phyloP scores from a whole-genome alignment of 2,329 filamentous ascomycete genomes.

The Xylariaceae sp. region DNA sequence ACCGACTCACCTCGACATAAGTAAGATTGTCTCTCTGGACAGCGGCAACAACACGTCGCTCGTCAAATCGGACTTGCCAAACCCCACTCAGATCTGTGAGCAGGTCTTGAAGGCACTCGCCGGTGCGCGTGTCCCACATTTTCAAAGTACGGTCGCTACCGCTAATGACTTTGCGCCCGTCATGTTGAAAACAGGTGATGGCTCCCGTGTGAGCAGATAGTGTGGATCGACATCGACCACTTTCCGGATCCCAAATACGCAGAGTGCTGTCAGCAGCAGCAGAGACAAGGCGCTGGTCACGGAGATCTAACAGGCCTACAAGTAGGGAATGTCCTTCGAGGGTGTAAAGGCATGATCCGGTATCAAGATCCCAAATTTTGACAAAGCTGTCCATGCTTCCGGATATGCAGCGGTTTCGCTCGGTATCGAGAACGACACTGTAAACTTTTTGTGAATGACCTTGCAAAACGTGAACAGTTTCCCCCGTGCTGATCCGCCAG shows the following conservation, averaged over 20 bases:
- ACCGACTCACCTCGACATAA: slow-evolving; percentile 80
- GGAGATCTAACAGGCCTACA: slow-evolving; percentile 86
- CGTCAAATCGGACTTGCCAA: slow-evolving; percentile 98
- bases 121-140: slow-evolving; percentile 95
- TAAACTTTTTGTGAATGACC: slow-evolving; percentile 95
- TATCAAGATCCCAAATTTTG: slow-evolving; percentile 94
- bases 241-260: slow-evolving; percentile 95
- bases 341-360: slow-evolving; percentile 79
- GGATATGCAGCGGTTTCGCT: slow-evolving; percentile 91
- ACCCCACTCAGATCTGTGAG: slow-evolving; percentile 93
- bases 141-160: slow-evolving; percentile 94
- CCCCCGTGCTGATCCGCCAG: slow-evolving; percentile 96
- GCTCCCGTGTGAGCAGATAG: slow-evolving; percentile 93
- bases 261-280: slow-evolving; percentile 94
- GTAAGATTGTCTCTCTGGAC: slow-evolving; percentile 91
- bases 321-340: slow-evolving; percentile 91
- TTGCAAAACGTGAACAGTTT: slow-evolving; percentile 76
- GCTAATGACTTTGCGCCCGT: slow-evolving; percentile 93
- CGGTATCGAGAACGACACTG: slow-evolving; percentile 89
- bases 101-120: slow-evolving; percentile 88
- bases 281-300: slow-evolving; percentile 86
- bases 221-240: slow-evolving; percentile 83
- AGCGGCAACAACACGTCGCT: slow-evolving; percentile 89
- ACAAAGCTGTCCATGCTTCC: slow-evolving; percentile 98
- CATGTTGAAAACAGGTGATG: slow-evolving; percentile 98